phyloP scores from a whole-genome alignment of 441 rosid genomes.

The Capsella rubella region DNA sequence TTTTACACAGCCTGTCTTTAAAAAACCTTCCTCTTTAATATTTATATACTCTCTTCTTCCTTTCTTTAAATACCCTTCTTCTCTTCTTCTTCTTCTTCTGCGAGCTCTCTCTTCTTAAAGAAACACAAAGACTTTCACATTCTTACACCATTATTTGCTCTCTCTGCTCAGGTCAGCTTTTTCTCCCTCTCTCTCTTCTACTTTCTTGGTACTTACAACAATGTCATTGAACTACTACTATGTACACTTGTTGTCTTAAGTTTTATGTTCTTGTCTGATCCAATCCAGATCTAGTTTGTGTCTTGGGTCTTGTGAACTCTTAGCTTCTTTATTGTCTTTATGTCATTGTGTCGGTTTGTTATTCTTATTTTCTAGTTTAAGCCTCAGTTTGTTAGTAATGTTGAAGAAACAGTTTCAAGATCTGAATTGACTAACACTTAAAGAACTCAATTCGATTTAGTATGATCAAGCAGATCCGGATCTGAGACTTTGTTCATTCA shows the following conservation, averaged over 20 bases:
- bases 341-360: constrained; percentile 34
- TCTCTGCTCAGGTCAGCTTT: constrained; percentile 56
- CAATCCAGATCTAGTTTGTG: constrained; percentile 65
- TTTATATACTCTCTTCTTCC: not conserved
- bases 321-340: constrained; percentile 15
- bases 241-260: constrained; percentile 24
- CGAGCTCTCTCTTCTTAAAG: constrained; percentile 36
- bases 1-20: constrained; percentile 36
- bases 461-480: constrained; percentile 46
- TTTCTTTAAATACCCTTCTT: constrained; percentile 40
- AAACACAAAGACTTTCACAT: constrained; percentile 18
- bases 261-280: constrained; percentile 42
- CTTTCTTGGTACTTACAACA: constrained; percentile 8
- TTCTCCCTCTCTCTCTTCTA: constrained; percentile 30
- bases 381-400: constrained; percentile 24
- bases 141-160: constrained; percentile 17
- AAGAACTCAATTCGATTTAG: constrained; percentile 22
- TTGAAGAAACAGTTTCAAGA: constrained; percentile 20
- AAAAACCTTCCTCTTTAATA: constrained; percentile 1
- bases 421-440: constrained; percentile 16
- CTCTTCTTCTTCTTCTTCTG: constrained; percentile 32
- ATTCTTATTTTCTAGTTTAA: constrained; percentile 1
- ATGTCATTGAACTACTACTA: constrained; percentile 18
- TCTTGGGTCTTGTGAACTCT: constrained; percentile 26
- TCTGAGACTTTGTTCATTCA: constrained; percentile 44